These are phyloP conservation scores for Mariannaea sp. DNA, from an alignment of 2,329 filamentous ascomycete genomes.

Conservation along the genomic window DNA sequence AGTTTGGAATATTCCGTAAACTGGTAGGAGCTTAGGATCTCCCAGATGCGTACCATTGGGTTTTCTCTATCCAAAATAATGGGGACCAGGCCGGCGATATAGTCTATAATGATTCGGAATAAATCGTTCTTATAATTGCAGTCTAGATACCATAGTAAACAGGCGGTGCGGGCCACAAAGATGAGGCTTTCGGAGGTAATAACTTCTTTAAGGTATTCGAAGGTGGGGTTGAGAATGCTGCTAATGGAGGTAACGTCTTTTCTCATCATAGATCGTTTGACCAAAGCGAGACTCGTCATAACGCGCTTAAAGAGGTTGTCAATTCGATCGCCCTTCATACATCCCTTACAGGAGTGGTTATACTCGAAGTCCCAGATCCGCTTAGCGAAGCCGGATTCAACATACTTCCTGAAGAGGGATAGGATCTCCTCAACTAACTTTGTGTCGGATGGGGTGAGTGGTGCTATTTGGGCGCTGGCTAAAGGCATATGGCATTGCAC, in stretches of 20 bases:
- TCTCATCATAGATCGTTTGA: slow-evolving; percentile 42
- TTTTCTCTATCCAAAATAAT: slow-evolving; percentile 39
- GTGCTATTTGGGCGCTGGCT: slow-evolving; percentile 25
- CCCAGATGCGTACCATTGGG: slow-evolving; percentile 41
- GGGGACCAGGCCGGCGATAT: slow-evolving; percentile 38
- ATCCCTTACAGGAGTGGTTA: slow-evolving; percentile 37
- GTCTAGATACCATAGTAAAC: slow-evolving; percentile 45
- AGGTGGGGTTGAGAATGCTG: slow-evolving; percentile 41
- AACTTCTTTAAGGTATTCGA: slow-evolving; percentile 44
- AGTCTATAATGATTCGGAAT: slow-evolving; percentile 41
- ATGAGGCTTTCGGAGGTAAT: slow-evolving; percentile 41
- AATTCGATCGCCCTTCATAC: slow-evolving; percentile 36
- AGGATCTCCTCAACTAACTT: slow-evolving; percentile 36
- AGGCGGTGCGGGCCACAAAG: slow-evolving; percentile 42
- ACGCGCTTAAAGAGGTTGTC: slow-evolving; percentile 44
- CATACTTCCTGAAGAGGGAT: slow-evolving; percentile 37
- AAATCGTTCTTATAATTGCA: slow-evolving; percentile 42
- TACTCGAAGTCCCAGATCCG: slow-evolving; percentile 41
- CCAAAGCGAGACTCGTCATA: slow-evolving; percentile 41
- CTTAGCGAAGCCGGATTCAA: slow-evolving; percentile 38
- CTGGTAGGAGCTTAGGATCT: slow-evolving; percentile 37
- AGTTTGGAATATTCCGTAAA: slow-evolving; percentile 43
- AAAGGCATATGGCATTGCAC: slow-evolving; percentile 42
- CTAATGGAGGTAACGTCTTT: slow-evolving; percentile 41
- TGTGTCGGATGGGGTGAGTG: slow-evolving; percentile 31